phyloP scores from a whole-genome alignment of 73 alveolate species.

The Durusdinium trenchii region DNA sequence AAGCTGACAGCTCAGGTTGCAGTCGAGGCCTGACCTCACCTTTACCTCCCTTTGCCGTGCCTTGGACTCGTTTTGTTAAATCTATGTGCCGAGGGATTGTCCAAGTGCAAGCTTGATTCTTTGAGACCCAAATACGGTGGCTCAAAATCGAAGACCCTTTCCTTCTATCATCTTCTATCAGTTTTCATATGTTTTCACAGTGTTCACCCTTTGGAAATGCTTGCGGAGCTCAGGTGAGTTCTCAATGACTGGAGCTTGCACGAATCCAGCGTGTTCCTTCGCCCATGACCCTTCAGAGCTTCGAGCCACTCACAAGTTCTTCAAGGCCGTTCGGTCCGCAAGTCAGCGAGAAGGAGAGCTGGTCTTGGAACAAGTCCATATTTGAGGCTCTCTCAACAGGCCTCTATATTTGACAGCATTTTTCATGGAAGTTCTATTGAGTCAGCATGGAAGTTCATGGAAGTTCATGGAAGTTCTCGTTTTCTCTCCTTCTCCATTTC shows the following conservation, averaged over 20 bases:
- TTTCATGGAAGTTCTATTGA: too few relatives aligned
- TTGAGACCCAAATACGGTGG: too few relatives aligned
- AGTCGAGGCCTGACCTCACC: conserved; percentile 56
- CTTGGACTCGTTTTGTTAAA: background rate
- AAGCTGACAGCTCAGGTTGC: conserved; percentile 16
- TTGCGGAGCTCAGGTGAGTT: conserved; percentile 6
- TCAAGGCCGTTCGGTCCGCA: conserved; percentile 64
- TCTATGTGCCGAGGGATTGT: background rate
- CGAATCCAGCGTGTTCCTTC: conserved; percentile 59
- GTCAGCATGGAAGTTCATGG: too few relatives aligned
- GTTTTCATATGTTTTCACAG: background rate
- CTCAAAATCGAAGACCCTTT: too few relatives aligned
- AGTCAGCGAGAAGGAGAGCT: too few relatives aligned
- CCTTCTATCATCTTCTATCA: background rate
- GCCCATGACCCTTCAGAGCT: conserved; percentile 90
- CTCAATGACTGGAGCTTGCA: conserved; percentile 55
- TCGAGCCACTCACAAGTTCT: conserved; percentile 73
- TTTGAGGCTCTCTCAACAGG: too few relatives aligned
- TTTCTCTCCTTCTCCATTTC: too few relatives aligned
- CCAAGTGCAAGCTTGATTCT: background rate
- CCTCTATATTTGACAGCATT: too few relatives aligned
- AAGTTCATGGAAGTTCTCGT: too few relatives aligned
- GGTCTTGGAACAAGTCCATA: too few relatives aligned
- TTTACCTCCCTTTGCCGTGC: conserved; percentile 89
- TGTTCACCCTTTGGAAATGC: background rate